Conservation (phyloP, 495 filamentous ascomycete genomes). For the Stereocaulon alpinum region DNA sequence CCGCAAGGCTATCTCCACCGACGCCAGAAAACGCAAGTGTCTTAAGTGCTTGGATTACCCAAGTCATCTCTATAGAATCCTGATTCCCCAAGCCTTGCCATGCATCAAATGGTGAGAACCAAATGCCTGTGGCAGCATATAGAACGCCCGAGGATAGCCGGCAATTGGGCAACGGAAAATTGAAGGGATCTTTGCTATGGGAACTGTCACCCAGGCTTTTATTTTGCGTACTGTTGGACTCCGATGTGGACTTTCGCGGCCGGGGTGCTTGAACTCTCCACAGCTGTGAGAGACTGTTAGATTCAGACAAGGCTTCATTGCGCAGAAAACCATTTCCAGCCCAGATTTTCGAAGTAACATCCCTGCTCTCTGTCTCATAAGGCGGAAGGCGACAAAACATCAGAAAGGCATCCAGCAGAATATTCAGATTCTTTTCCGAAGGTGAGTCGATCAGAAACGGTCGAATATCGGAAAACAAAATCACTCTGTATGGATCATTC, state of each 20-base stretch:
- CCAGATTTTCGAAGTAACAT: constrained; percentile 28
- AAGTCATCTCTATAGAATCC: constrained; percentile 32
- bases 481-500: constrained; percentile 68
- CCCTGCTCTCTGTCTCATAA: constrained; percentile 15
- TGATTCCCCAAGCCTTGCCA: constrained; percentile 24
- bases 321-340: constrained; percentile 36
- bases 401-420: constrained; percentile 56
- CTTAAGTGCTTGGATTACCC: constrained; percentile 44
- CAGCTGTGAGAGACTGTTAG: constrained; percentile 21
- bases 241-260: neutral
- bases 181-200: constrained; percentile 2
- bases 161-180: constrained; percentile 11
- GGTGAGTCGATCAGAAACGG: constrained; percentile 36
- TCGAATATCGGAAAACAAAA: constrained; percentile 69
- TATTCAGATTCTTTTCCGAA: constrained; percentile 20
- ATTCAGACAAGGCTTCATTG: constrained; percentile 32
- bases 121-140: constrained; percentile 28
- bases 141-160: constrained; percentile 29
- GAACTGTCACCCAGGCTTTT: neutral
- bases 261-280: constrained; percentile 20
- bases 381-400: constrained; percentile 62
- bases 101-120: constrained; percentile 36
- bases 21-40: constrained; percentile 37
- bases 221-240: neutral
- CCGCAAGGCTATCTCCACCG: constrained; percentile 45